A percentile compares a stretch with the other conserved stretches of the same genome.
These are phyloP conservation scores for Ustilago lituana DNA, from an alignment of 1,284 basidiomycete species.

Conservation along the genomic window DNA sequence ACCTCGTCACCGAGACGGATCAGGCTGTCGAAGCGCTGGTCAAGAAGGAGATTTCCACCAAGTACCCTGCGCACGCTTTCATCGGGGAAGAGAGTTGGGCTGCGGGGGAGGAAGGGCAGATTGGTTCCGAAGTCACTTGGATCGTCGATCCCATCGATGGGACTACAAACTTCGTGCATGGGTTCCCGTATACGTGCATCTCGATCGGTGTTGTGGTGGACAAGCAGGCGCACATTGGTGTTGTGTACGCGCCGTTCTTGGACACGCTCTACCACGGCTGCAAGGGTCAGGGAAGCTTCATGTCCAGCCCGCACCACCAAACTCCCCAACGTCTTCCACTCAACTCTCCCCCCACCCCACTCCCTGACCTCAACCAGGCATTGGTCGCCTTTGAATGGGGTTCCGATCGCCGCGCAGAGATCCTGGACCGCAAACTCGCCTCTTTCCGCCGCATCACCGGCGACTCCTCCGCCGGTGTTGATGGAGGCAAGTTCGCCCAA, in stretches of 20 bases:
- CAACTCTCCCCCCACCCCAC: conserved; percentile 73
- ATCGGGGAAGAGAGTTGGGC: conserved; percentile 90
- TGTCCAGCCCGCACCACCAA: conserved; percentile 69
- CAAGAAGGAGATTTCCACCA: conserved; percentile 74
- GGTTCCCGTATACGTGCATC: conserved; percentile 81
- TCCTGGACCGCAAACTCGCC: conserved; percentile 73
- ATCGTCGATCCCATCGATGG: conserved; percentile 88
- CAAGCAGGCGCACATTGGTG: conserved; percentile 79
- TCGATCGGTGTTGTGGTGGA: conserved; percentile 89
- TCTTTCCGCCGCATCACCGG: conserved; percentile 83
- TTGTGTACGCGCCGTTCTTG: conserved; percentile 80
- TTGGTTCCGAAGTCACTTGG: conserved; percentile 89
- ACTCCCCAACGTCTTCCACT: conserved; percentile 74
- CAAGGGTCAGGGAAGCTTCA: conserved; percentile 81
- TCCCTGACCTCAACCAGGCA: conserved; percentile 81
- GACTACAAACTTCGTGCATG: conserved; percentile 91
- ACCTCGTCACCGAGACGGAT: conserved; percentile 94
- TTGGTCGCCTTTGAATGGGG: conserved; percentile 92
- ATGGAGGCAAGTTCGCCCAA: conserved; percentile 85
- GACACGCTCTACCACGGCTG: conserved; percentile 80
- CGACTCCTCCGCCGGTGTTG: conserved; percentile 73
- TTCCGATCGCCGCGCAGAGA: conserved; percentile 76
- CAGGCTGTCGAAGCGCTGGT: conserved; percentile 89
- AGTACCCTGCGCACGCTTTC: conserved; percentile 83
- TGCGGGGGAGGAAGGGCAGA: conserved; percentile 75